These are phyloP conservation scores for Esteya vermicola DNA, from an alignment of 2,329 filamentous ascomycete species.

Conservation along the genomic window DNA sequence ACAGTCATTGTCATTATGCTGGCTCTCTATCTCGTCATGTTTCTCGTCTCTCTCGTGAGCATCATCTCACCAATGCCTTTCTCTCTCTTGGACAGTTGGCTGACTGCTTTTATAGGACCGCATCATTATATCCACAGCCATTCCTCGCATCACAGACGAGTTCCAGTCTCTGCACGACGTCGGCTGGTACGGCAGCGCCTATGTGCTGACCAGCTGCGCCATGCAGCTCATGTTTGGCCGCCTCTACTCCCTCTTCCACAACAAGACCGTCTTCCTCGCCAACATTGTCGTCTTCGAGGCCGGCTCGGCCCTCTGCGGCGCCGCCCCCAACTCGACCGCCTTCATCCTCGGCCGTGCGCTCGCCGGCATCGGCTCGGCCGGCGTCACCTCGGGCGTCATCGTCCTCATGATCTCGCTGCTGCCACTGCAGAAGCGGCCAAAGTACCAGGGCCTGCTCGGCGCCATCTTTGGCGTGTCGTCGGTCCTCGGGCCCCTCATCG, in stretches of 20 bases:
- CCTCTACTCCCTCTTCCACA: background rate
- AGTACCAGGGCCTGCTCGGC: conserved; percentile 12
- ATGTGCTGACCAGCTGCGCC: conserved; percentile 7
- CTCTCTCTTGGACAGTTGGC: background rate
- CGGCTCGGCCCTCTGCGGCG: conserved; percentile 38
- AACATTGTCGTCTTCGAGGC: conserved; percentile 38
- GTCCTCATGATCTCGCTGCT: conserved; percentile 30
- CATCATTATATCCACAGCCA: background rate
- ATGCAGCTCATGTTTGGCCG: background rate
- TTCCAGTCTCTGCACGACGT: conserved; percentile 10
- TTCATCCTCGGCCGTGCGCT: conserved; percentile 41
- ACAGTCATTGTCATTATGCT: background rate
- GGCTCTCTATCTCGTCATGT: background rate
- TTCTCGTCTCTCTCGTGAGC: background rate
- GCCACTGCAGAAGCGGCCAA: conserved; percentile 25
- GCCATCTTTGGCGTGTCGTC: conserved; percentile 11
- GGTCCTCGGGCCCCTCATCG: conserved; percentile 30
- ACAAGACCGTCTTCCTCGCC: conserved; percentile 21
- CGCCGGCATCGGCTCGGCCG: conserved; percentile 36
- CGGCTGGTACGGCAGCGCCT: conserved; percentile 11
- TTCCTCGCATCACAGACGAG: conserved; percentile 9
- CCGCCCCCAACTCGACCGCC: conserved; percentile 30
- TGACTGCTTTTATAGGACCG: background rate
- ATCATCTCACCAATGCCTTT: background rate
- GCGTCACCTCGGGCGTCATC: conserved; percentile 33